Evolutionary conservation across 257 asterid species (phyloP).

Genomic region (Vinca minor): DNA sequence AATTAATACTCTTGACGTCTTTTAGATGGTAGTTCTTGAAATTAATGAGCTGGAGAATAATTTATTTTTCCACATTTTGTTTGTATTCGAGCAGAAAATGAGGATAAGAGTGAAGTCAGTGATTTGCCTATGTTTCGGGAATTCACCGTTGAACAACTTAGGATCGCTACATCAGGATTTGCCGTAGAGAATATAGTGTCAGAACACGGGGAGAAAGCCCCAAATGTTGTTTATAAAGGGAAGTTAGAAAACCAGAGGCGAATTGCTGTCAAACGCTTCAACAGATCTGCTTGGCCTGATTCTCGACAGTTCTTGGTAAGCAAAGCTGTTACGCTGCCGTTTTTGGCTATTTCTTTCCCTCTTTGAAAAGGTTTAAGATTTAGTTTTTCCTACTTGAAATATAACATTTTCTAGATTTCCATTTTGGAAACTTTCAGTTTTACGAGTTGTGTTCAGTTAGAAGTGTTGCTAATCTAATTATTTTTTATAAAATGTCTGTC

Average conservation of each 20-base stretch:
- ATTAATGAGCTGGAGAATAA: neutral
- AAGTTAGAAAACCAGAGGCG: conserved; percentile 79
- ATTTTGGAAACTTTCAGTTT: neutral
- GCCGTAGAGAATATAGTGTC: conserved; percentile 91
- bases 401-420: neutral
- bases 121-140: conserved; percentile 79
- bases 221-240: conserved; percentile 85
- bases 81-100: conserved; percentile 32
- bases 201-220: conserved; percentile 97
- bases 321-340: neutral
- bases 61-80: neutral
- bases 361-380: neutral
- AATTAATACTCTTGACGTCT: neutral
- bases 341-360: neutral
- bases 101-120: conserved; percentile 61
- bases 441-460: neutral
- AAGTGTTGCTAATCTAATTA: neutral
- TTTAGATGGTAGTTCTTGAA: neutral
- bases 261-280: conserved; percentile 89
- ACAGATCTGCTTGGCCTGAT: conserved; percentile 87
- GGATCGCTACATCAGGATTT: conserved; percentile 78
- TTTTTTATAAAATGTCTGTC: neutral
- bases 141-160: conserved; percentile 71
- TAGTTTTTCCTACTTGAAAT: neutral
- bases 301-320: conserved; percentile 80